Percentiles rank a stretch among this genome's conserved stretches.
Evolutionary conservation across 2,329 filamentous ascomycete genomes (phyloP).

Genomic region (Stemphylium vesicarium): DNA sequence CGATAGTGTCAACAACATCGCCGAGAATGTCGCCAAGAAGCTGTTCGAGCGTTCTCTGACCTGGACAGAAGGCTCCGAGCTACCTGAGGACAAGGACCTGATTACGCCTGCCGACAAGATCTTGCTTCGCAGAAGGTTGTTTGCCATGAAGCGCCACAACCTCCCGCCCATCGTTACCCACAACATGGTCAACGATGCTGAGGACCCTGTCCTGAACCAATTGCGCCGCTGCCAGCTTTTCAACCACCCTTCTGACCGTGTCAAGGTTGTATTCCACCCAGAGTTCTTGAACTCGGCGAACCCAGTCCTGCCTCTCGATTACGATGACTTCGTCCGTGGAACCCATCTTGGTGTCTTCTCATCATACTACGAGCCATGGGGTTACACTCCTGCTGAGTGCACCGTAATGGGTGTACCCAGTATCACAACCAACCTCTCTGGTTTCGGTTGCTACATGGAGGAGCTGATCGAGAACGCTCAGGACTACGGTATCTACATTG

Average conservation of each 20-base stretch:
- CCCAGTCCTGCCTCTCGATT: slow-evolving; percentile 92
- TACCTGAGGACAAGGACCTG: slow-evolving; percentile 96
- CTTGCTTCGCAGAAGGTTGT: slow-evolving; percentile 85
- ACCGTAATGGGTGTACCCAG: slow-evolving; percentile 99
- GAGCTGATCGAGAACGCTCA: slow-evolving; percentile 97
- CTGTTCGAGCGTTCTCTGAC: slow-evolving; percentile 93
- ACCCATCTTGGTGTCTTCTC: slow-evolving; percentile 95
- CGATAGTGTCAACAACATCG: slow-evolving; percentile 91
- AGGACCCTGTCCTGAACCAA: slow-evolving; percentile 95
- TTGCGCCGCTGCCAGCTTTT: slow-evolving; percentile 95
- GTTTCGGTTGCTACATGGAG: slow-evolving; percentile 99
- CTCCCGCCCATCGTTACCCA: slow-evolving; percentile 97
- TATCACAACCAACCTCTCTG: slow-evolving; percentile 96
- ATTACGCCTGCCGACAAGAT: slow-evolving; percentile 92
- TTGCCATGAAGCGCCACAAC: slow-evolving; percentile 92
- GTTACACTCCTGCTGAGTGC: slow-evolving; percentile 96
- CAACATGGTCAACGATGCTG: slow-evolving; percentile 94
- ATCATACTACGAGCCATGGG: slow-evolving; percentile 99
- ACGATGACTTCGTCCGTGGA: slow-evolving; percentile 97
- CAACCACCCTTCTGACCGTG: slow-evolving; percentile 92
- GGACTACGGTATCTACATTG: slow-evolving; percentile 99
- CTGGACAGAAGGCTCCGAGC: slow-evolving; percentile 92
- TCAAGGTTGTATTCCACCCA: slow-evolving; percentile 98
- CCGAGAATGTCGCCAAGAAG: slow-evolving; percentile 88
- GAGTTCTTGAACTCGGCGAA: slow-evolving; percentile 97